Conservation (phyloP, 2,329 filamentous ascomycete genomes). For the Cordyceps tenuipes region DNA sequence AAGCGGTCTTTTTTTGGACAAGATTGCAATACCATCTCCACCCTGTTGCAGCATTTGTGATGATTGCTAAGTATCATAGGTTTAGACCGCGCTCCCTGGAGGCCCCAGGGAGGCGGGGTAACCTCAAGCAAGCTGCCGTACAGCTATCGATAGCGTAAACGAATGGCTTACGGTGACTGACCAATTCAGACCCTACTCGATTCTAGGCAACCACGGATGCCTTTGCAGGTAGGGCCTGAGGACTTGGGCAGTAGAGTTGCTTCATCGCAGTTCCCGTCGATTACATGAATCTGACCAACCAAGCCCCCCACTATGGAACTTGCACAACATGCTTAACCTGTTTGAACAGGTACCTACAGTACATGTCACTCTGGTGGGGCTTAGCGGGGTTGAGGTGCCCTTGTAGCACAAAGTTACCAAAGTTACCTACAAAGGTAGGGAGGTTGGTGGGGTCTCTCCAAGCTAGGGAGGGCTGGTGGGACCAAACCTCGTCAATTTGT, state of each 20-base stretch:
- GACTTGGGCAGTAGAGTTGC: not conserved
- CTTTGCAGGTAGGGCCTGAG: not conserved
- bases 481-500: not conserved
- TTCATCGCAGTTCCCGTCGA: not conserved
- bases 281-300: slow-evolving; percentile 12
- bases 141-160: not conserved
- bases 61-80: slow-evolving; percentile 1
- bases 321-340: no score
- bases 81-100: not conserved
- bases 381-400: not conserved
- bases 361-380: not conserved
- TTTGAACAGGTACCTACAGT: no score
- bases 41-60: not conserved
- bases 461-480: no score
- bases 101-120: not conserved
- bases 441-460: not conserved
- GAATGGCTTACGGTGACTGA: not conserved
- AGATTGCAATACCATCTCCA: not conserved
- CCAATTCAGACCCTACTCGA: not conserved
- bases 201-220: not conserved
- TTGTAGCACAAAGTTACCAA: not conserved
- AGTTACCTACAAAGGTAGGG: not conserved
- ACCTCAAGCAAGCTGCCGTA: not conserved
- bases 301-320: not conserved
- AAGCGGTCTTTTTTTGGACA: not conserved